Conservation (phyloP, 2,329 filamentous ascomycete species). For the Pezicula carpinea region DNA sequence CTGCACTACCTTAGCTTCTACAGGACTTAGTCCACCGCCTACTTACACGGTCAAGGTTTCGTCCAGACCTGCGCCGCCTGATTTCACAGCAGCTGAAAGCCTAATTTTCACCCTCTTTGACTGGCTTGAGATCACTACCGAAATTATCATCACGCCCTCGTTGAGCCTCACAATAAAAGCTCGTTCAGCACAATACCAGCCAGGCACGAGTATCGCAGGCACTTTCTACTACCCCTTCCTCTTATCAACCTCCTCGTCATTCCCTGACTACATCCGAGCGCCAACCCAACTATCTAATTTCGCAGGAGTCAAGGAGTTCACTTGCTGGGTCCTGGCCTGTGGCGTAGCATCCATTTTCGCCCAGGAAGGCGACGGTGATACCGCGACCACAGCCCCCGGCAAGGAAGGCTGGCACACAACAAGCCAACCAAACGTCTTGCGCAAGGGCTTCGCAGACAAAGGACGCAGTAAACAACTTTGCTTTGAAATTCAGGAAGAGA, state of each 20-base stretch:
- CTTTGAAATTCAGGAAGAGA: not conserved
- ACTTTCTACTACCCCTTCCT: conserved; percentile 11
- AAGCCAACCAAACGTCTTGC: conserved; percentile 12
- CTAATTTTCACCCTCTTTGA: conserved; percentile 36
- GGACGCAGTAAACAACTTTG: not conserved
- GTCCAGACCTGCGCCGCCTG: conserved; percentile 13
- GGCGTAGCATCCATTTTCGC: conserved; percentile 14
- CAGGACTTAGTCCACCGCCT: conserved; percentile 20
- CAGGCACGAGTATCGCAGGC: conserved; percentile 3
- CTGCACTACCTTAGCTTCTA: conserved; percentile 15
- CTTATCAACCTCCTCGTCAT: conserved; percentile 11
- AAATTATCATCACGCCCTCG: conserved; percentile 29
- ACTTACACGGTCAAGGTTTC: conserved; percentile 20
- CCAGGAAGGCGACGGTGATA: not conserved
- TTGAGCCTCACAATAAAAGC: conserved; percentile 33
- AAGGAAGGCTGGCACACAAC: conserved; percentile 13
- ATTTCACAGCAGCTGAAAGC: conserved; percentile 28
- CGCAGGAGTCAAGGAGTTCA: conserved; percentile 18
- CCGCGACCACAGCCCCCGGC: not conserved
- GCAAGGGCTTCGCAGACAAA: not conserved
- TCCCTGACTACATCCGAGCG: conserved; percentile 13
- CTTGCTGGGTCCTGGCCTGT: conserved; percentile 21
- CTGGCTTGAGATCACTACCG: conserved; percentile 37
- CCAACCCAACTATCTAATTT: conserved; percentile 10
- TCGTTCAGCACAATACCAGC: conserved; percentile 16